Conservation (phyloP, 2,329 filamentous ascomycete species). For the Colletotrichum phormii region DNA sequence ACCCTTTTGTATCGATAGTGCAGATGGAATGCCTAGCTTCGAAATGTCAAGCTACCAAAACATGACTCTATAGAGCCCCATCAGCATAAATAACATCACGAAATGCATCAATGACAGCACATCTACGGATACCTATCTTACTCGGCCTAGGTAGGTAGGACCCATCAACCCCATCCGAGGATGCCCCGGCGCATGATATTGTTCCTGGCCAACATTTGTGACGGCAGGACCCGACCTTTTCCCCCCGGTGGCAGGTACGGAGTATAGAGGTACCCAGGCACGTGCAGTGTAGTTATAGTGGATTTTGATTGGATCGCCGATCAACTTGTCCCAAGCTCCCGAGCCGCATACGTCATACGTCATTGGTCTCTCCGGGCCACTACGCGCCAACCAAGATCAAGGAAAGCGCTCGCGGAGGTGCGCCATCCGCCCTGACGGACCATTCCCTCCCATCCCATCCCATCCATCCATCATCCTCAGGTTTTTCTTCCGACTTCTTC, state of each 20-base stretch:
- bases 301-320: constrained; percentile 12
- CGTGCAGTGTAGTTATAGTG: no score
- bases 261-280: no score
- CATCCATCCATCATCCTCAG: neutral
- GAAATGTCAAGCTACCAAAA: neutral
- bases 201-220: constrained; percentile 25
- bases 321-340: constrained; percentile 33
- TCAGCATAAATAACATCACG: constrained; percentile 6
- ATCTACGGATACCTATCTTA: neutral
- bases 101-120: neutral
- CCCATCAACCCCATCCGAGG: constrained; percentile 6
- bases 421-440: constrained; percentile 6
- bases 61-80: neutral
- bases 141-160: neutral
- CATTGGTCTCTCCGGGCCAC: constrained; percentile 21
- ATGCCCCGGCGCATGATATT: constrained; percentile 12
- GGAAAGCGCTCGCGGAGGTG: constrained; percentile 24
- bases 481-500: constrained; percentile 20
- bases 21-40: neutral
- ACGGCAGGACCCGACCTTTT: constrained; percentile 5
- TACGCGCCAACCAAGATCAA: constrained; percentile 36
- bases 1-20: no score
- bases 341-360: constrained; percentile 36
- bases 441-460: neutral
- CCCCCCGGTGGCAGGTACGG: neutral